phyloP scores from a whole-genome alignment of 331 rosid genomes.

The Malus hybrid region DNA sequence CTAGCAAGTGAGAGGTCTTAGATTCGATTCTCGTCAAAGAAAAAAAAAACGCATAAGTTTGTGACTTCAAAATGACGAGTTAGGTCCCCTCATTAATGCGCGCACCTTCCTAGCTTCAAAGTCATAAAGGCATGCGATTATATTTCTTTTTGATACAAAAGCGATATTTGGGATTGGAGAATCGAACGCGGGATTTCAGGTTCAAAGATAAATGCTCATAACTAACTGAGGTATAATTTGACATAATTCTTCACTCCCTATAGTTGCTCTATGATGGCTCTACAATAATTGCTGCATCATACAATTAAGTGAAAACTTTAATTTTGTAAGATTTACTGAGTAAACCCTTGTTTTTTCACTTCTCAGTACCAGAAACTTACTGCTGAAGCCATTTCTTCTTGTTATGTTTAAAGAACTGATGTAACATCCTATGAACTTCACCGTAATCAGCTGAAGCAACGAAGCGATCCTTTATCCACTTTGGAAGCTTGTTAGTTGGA shows the following conservation, averaged over 20 bases:
- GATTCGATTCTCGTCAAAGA: too few species aligned
- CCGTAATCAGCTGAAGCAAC: constrained; percentile 67
- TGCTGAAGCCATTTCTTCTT: constrained; percentile 23
- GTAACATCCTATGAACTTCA: constrained; percentile 64
- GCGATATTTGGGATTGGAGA: too few species aligned
- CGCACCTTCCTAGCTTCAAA: background rate
- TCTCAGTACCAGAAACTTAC: background rate
- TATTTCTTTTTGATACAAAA: too few species aligned
- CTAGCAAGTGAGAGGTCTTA: too few species aligned
- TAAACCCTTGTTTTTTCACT: background rate
- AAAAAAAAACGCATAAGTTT: background rate
- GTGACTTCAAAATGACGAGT: constrained; percentile 6
- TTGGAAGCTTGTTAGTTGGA: constrained; percentile 76
- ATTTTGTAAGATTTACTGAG: background rate
- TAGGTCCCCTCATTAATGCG: constrained; percentile 15
- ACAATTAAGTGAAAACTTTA: background rate
- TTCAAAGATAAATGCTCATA: too few species aligned
- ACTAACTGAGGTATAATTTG: too few species aligned
- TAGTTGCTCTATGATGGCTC: background rate
- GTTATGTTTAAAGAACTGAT: constrained; percentile 73
- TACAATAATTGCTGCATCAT: background rate
- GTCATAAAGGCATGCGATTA: background rate
- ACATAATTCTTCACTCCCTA: background rate
- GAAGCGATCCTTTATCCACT: constrained; percentile 74
- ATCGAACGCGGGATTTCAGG: too few species aligned